Percentiles rank a stretch among this genome's conserved stretches.
Evolutionary conservation across 2,329 filamentous ascomycete species (phyloP).

Genomic region (Shiraia bambusicola): DNA sequence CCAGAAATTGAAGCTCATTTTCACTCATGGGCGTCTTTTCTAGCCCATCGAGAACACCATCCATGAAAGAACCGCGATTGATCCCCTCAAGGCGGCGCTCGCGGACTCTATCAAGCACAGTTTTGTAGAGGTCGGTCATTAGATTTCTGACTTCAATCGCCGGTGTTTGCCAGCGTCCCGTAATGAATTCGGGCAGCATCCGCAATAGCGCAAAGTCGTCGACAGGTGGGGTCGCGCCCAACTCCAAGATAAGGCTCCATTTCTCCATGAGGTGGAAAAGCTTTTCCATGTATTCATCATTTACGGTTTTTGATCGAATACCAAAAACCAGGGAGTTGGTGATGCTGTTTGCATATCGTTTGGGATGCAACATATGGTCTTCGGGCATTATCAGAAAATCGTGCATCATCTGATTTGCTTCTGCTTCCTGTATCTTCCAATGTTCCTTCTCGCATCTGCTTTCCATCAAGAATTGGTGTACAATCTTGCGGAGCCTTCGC

Average conservation of each 20-base stretch:
- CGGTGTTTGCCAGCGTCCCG: constrained; percentile 16
- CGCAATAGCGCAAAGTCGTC: constrained; percentile 41
- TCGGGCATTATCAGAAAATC: constrained; percentile 48
- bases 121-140: constrained; percentile 15
- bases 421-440: constrained; percentile 49
- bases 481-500: constrained; percentile 50
- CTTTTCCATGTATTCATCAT: constrained; percentile 36
- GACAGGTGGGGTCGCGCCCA: constrained; percentile 51
- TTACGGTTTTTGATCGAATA: constrained; percentile 12
- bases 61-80: constrained; percentile 15
- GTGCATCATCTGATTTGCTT: constrained; percentile 51
- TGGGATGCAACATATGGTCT: constrained; percentile 52
- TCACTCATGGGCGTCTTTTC: constrained; percentile 7
- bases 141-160: constrained; percentile 9
- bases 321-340: constrained; percentile 14
- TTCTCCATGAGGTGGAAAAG: constrained; percentile 47
- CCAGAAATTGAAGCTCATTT: constrained; percentile 12
- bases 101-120: constrained; percentile 11
- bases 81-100: constrained; percentile 9
- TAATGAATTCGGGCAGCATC: constrained; percentile 38
- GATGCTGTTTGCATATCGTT: constrained; percentile 51
- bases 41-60: constrained; percentile 14
- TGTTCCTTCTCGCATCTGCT: constrained; percentile 49
- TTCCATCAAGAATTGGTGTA: constrained; percentile 52
- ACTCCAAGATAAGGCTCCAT: constrained; percentile 47